Base-by-base conservation (phyloP, 108 stramenopile genomes). In the Craspedostauros australis region DNA sequence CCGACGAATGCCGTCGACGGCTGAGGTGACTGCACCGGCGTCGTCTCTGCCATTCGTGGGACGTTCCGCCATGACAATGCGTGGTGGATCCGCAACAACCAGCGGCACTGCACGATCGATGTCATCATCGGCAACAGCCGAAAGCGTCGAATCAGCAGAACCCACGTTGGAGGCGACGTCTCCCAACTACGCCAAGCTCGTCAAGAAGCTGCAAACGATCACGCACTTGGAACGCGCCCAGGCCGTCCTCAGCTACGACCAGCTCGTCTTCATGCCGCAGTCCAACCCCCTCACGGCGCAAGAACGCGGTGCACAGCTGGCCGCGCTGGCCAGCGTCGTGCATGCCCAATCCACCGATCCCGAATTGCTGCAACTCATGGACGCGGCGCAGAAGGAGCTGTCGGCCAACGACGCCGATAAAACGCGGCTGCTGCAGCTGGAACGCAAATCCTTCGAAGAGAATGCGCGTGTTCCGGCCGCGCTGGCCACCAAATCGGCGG, bases 261-360 rank as follows among this genome's bases (percentile, higher is more conserved):
- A 62, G 54, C 40, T 68, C 55, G 85, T 87, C 7, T 81, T 83
- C 68, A 87, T 91, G 85, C 79, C 85, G 2, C 60, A 70, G 18
- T 49, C 63, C 12, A n/a, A n/a, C n/a, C 64, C 64, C 2, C 12
- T 20, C 11, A 61, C 68, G n/a, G n/a, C 66, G 9, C 30, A 53
- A 3, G 70, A 60, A 11, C 76, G 89, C 1, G 86, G 84, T 5
- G 62, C 63, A 12, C 89, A 87, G 59, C 26, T 73, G 54, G 66
- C 77, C 5, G 81, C 73, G 0, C 46, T 91, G 56, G 89, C 89
- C 23, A 60, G 60, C 5, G 64, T 91, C 21, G 48, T 82, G 1
- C 86, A 91, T 39, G 76, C 82, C 49, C 75, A 73, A 37, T 30
- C 60, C 0, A 91, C 85, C 31, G 66, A 75, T 64, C 62, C 66